phyloP scores from a whole-genome alignment of 148 eudicot genomes.

The Vaccinium macrocarpon region DNA sequence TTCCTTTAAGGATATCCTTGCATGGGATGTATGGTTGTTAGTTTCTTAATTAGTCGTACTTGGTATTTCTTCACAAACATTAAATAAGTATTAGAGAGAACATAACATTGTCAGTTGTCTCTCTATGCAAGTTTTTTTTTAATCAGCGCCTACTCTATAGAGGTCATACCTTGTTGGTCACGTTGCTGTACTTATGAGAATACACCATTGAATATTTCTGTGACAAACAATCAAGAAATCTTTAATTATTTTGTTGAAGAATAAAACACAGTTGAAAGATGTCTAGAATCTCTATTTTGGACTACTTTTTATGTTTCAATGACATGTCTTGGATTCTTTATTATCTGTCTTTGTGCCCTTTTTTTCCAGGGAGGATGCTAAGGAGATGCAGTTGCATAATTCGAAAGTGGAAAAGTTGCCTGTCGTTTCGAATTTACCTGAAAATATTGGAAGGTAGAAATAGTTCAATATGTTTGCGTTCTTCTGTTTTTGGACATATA shows the following conservation, averaged over 20 bases:
- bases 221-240: neutral
- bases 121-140: neutral
- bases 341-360: neutral
- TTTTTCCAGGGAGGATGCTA: slow-evolving; percentile 67
- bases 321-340: neutral
- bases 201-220: neutral
- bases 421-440: slow-evolving; percentile 41
- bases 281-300: neutral
- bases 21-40: neutral
- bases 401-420: slow-evolving; percentile 20
- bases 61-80: neutral
- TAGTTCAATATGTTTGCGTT: neutral
- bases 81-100: neutral
- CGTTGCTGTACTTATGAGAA: neutral
- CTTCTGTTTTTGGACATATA: neutral
- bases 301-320: neutral
- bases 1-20: neutral
- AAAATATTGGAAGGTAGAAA: slow-evolving; percentile 50
- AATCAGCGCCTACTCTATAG: neutral
- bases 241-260: neutral
- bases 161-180: neutral
- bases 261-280: neutral
- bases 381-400: slow-evolving; percentile 41
- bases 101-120: neutral
- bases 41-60: neutral